phyloP scores from a whole-genome alignment of 1,284 basidiomycete genomes.

The Pseudozyma hubeiensis region DNA sequence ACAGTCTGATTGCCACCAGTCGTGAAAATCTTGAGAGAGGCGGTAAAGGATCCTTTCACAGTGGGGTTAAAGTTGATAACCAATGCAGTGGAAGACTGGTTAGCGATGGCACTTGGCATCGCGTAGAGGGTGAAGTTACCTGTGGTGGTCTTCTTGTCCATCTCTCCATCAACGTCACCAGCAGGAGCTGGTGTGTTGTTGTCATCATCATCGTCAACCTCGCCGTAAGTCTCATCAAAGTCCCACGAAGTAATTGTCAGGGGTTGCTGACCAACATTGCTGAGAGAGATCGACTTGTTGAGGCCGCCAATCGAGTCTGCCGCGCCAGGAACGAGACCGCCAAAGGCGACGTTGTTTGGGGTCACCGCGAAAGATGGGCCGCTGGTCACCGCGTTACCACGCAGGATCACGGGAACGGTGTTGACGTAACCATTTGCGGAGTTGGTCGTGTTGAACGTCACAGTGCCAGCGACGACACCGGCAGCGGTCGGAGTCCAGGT shows the following conservation, averaged over 20 bases:
- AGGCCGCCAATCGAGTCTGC: too few relatives aligned
- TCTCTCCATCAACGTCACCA: conserved; percentile 3
- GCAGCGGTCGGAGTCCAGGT: conserved; percentile 16
- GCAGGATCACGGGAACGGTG: conserved; percentile 15
- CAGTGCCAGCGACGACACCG: conserved; percentile 4
- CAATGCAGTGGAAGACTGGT: conserved; percentile 13
- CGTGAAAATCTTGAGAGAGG: conserved; percentile 15
- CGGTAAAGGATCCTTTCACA: conserved; percentile 11
- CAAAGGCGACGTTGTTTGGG: conserved; percentile 25
- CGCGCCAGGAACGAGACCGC: too few relatives aligned
- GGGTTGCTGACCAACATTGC: conserved; percentile 9
- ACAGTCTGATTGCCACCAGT: conserved; percentile 17
- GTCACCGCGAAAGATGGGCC: conserved; percentile 8
- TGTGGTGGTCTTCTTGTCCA: conserved; percentile 17
- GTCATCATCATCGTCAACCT: conserved; percentile 14
- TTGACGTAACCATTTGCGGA: conserved; percentile 2
- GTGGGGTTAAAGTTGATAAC: conserved; percentile 28
- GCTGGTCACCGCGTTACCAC: conserved; percentile 7
- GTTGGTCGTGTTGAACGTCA: conserved; percentile 7
- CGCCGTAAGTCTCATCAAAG: conserved; percentile 17
- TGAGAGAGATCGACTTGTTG: too few relatives aligned
- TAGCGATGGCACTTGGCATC: conserved; percentile 15
- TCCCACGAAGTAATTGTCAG: conserved; percentile 13
- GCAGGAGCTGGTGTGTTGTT: not conserved
- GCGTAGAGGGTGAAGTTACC: conserved; percentile 23